Base-by-base conservation (phyloP, 306 rosid species). In the Lupinus albus region DNA sequence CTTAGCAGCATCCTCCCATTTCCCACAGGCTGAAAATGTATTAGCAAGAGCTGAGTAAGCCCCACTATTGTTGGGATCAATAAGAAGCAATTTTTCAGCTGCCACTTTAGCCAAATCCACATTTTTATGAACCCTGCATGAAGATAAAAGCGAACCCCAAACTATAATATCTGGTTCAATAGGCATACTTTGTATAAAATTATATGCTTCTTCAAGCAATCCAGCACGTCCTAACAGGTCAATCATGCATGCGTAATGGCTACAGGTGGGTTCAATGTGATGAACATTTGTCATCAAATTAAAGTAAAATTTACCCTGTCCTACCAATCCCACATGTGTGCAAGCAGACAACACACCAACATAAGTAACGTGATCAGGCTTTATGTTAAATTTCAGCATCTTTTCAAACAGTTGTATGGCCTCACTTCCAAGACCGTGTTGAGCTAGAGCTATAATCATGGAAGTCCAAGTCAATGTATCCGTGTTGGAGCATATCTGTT, bases 291-390 rank as follows among this genome's bases (percentile, higher is more conserved):
- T 86, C 98, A 92, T 89, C 78, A 83, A 59, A 72, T 78, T 68
- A 69, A 89, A 86, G 81, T 85, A 89, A 54, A 68, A 18, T 76
- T 73, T 76, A n/a, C 98, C 96, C 73, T 78, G 75, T 60, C 86
- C 87, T 4, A 92, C 91, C 77, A 85, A 69, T 64, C 98, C 89
- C 49, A 81, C 91, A 30, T 92, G 98, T 4, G 88, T 80, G 76
- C 96, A 89, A 50, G 96, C 96, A 46, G 92, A 85, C 33, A 92
- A 81, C 41, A 92, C 95, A 6, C 98, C 95, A 20, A 92, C 92
- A 55, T 82, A 92, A 50, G 98, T 92, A 64, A 89, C 80, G 62
- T 84, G 93, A 65, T 89, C 96, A 12, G 98, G 96, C 77, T 83
- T 80, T 67, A 85, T 51, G 68, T 86, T 81, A 49, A 73, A 73